Percentiles rank a stretch among this genome's conserved stretches.
phyloP scores from a whole-genome alignment of 768 basidiomycete species.

The Lactarius tabidus region DNA sequence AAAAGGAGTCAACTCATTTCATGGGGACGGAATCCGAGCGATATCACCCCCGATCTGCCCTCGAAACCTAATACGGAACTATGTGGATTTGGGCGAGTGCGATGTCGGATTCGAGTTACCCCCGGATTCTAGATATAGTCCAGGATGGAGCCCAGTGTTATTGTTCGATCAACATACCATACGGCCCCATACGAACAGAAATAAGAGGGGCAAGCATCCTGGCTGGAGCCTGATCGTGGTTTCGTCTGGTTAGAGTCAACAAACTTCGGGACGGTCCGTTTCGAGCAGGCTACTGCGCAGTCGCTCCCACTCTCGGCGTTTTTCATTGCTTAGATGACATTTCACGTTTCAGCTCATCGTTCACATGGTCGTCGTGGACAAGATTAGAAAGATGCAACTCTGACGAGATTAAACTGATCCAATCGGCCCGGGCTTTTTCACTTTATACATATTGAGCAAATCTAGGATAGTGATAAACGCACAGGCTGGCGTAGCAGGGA shows the following conservation, averaged over 20 bases:
- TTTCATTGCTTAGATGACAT: not conserved
- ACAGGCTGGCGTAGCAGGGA: not conserved
- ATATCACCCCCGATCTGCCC: not conserved
- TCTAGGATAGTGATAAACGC: not conserved
- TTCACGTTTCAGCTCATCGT: not conserved
- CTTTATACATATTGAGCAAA: not conserved
- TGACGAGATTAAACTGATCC: not conserved
- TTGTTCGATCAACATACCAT: not conserved
- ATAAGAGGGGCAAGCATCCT: not conserved
- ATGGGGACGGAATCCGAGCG: not conserved
- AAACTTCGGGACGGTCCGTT: not conserved
- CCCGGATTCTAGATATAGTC: not conserved
- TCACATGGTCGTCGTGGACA: not conserved
- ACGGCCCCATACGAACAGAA: not conserved
- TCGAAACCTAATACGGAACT: not conserved
- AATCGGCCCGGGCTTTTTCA: not conserved
- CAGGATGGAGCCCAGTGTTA: not conserved
- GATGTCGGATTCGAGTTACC: not conserved
- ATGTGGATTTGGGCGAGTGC: not conserved
- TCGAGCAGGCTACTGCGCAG: not conserved
- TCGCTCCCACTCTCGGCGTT: not conserved
- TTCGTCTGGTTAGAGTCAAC: not conserved
- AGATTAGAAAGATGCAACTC: not conserved
- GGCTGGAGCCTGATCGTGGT: not conserved
- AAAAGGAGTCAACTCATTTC: not conserved